These are phyloP conservation scores for Aspergillus cejpii DNA, from an alignment of 2,329 filamentous ascomycete genomes.

Conservation along the genomic window DNA sequence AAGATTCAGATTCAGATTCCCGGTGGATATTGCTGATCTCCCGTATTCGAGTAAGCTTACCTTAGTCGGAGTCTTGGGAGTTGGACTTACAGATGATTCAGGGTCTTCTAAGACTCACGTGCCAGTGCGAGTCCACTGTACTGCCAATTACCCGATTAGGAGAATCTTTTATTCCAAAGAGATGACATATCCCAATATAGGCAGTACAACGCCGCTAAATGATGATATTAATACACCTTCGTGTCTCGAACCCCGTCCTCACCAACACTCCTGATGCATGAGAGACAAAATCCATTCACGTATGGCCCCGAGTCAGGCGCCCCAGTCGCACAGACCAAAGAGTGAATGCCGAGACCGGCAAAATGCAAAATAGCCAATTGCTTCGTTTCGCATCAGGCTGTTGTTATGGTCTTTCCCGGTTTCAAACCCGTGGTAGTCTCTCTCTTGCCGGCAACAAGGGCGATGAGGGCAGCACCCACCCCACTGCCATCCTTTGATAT, in stretches of 20 bases:
- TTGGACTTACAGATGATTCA: too few species aligned
- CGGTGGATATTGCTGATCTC: too few species aligned
- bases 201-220: background rate
- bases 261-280: conserved; percentile 5
- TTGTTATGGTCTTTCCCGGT: background rate
- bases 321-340: too few species aligned
- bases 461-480: conserved; percentile 92
- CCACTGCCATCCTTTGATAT: conserved; percentile 96
- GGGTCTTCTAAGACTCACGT: too few species aligned
- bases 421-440: conserved; percentile 2
- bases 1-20: too few species aligned
- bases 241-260: conserved; percentile 1
- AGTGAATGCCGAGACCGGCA: background rate
- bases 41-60: too few species aligned
- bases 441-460: conserved; percentile 65
- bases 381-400: background rate
- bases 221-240: conserved; percentile 7
- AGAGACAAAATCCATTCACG: background rate
- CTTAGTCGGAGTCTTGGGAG: too few species aligned
- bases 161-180: too few species aligned
- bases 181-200: background rate
- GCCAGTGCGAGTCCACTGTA: too few species aligned
- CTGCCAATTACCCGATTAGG: too few species aligned
- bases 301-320: background rate
- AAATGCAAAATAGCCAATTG: background rate